Evolutionary conservation across 2,329 filamentous ascomycete species (phyloP).

Genomic region (Pseudonectria buxi): DNA sequence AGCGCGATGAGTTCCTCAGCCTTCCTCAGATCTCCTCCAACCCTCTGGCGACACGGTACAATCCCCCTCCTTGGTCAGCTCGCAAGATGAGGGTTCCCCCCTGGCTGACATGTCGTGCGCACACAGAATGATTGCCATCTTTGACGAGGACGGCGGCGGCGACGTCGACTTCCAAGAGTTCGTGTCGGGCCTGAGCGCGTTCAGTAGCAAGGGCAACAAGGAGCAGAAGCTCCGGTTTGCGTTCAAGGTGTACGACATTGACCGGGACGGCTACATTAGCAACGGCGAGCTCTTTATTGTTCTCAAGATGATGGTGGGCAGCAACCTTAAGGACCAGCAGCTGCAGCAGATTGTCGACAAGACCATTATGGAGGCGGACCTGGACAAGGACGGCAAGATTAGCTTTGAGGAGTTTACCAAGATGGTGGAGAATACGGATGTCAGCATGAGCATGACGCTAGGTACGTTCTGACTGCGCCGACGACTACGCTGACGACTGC

Average conservation of each 20-base stretch:
- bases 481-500: too few relatives aligned
- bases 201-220: constrained; percentile 97
- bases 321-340: constrained; percentile 98
- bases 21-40: constrained; percentile 97
- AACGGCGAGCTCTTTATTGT: constrained; percentile 99
- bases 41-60: constrained; percentile 85
- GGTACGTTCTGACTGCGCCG: constrained; percentile 44
- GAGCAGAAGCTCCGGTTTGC: constrained; percentile 97
- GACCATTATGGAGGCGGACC: constrained; percentile 99
- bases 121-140: constrained; percentile 92
- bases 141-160: constrained; percentile 96
- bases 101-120: not conserved
- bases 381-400: constrained; percentile 94
- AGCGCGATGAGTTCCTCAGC: constrained; percentile 95
- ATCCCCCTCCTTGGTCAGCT: constrained; percentile 3
- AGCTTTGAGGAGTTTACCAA: constrained; percentile 98
- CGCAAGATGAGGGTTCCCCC: too few relatives aligned
- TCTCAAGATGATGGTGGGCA: constrained; percentile 99
- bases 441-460: constrained; percentile 69
- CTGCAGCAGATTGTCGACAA: constrained; percentile 99
- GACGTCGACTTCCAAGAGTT: constrained; percentile 99
- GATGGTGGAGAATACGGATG: constrained; percentile 94
- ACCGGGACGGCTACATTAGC: constrained; percentile 96
- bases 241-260: constrained; percentile 99
- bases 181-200: constrained; percentile 87